Percentiles rank a stretch among this genome's conserved stretches.
These are phyloP conservation scores for Boletus bicolor DNA, from an alignment of 768 basidiomycete species.

Conservation along the genomic window DNA sequence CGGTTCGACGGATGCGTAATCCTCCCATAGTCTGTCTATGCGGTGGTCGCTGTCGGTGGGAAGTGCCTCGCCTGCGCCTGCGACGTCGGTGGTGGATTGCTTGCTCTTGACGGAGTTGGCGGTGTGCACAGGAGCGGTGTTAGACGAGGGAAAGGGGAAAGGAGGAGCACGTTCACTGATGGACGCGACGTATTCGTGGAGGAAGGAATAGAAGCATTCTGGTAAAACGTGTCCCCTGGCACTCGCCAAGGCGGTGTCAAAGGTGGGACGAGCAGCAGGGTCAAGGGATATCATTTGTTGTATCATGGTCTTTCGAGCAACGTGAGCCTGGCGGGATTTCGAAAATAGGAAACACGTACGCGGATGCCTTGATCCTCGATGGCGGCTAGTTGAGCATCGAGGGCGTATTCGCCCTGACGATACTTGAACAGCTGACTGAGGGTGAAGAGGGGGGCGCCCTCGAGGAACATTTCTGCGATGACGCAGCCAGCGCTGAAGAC, in stretches of 20 bases:
- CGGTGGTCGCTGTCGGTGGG: constrained; percentile 83
- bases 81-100: constrained; percentile 6
- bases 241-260: constrained; percentile 71
- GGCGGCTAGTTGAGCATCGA: constrained; percentile 65
- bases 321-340: constrained; percentile 20
- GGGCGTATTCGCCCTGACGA: constrained; percentile 75
- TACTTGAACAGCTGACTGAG: constrained; percentile 96
- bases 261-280: constrained; percentile 72
- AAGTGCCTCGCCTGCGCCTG: constrained; percentile 37
- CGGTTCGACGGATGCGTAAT: constrained; percentile 80
- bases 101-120: constrained; percentile 25
- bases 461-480: constrained; percentile 91
- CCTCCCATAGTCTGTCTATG: constrained; percentile 81
- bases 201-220: constrained; percentile 91
- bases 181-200: constrained; percentile 84
- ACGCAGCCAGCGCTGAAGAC: constrained; percentile 95
- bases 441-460: constrained; percentile 90
- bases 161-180: constrained; percentile 63
- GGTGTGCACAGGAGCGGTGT: constrained; percentile 32
- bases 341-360: constrained; percentile 45
- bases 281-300: constrained; percentile 87
- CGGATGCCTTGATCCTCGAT: constrained; percentile 82
- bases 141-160: constrained; percentile 38
- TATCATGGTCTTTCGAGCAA: constrained; percentile 64
- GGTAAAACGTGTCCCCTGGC: constrained; percentile 82